phyloP scores from a whole-genome alignment of 148 eudicot species.

The Beta vulgaris region DNA sequence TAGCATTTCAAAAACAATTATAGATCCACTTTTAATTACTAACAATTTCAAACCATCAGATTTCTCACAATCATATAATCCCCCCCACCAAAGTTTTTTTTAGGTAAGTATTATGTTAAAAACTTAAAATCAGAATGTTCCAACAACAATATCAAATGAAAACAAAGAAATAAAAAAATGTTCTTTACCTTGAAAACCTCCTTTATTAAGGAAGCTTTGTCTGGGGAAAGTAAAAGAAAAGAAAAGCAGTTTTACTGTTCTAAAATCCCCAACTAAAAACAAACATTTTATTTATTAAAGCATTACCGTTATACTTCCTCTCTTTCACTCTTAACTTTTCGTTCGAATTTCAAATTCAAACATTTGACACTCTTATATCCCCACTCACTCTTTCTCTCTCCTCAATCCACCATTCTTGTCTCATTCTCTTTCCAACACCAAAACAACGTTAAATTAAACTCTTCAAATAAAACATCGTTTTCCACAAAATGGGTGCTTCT shows the following conservation, averaged over 20 bases:
- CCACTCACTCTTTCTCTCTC: background rate
- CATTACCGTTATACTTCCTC: slow-evolving; percentile 23
- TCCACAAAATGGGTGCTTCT: slow-evolving; percentile 62
- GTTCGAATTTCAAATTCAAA: slow-evolving; percentile 29
- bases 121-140: no score
- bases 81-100: no score
- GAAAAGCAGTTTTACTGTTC: background rate
- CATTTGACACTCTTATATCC: background rate
- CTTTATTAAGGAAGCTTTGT: slow-evolving; percentile 24
- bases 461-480: background rate
- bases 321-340: background rate
- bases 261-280: no score
- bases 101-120: no score
- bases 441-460: background rate
- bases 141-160: slow-evolving; percentile 2
- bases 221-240: slow-evolving; percentile 1
- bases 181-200: background rate
- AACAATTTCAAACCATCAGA: no score
- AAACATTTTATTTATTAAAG: no score
- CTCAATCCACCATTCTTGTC: background rate
- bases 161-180: background rate
- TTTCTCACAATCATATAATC: no score
- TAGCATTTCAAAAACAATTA: no score
- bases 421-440: background rate
- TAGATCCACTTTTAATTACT: no score